These are phyloP conservation scores for Ammopiptanthus mongolicus DNA, from an alignment of 306 rosid genomes.

Conservation along the genomic window DNA sequence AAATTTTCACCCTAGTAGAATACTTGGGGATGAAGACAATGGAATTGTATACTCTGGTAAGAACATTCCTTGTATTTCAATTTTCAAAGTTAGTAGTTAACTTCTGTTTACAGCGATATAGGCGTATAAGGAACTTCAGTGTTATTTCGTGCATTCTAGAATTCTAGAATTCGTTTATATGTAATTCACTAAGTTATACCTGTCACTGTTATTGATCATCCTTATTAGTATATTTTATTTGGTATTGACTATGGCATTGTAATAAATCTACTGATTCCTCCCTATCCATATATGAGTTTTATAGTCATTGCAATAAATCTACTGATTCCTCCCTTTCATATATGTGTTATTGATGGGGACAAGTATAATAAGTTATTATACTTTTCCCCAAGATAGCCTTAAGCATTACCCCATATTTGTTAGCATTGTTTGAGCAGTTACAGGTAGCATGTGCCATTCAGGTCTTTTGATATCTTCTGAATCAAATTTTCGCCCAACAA, in stretches of 20 bases:
- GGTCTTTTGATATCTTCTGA: background rate
- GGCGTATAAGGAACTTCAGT: background rate
- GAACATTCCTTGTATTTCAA: background rate
- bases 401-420: background rate
- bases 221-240: background rate
- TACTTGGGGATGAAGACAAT: constrained; percentile 30
- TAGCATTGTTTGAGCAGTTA: background rate
- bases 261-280: background rate
- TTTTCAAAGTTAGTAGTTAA: background rate
- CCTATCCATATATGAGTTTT: no score
- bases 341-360: background rate
- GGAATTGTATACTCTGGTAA: constrained; percentile 36
- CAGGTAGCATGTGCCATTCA: background rate
- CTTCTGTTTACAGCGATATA: background rate
- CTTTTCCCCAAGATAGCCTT: background rate
- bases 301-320: background rate
- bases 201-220: background rate
- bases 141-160: background rate
- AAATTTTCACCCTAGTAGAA: constrained; percentile 19
- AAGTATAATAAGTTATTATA: background rate
- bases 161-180: background rate
- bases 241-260: background rate
- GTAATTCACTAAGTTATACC: background rate
- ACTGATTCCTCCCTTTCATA: background rate
- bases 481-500: background rate